These are phyloP conservation scores for Lipomyces chichibuensis DNA, from an alignment of 805 yeast species.

Conservation along the genomic window DNA sequence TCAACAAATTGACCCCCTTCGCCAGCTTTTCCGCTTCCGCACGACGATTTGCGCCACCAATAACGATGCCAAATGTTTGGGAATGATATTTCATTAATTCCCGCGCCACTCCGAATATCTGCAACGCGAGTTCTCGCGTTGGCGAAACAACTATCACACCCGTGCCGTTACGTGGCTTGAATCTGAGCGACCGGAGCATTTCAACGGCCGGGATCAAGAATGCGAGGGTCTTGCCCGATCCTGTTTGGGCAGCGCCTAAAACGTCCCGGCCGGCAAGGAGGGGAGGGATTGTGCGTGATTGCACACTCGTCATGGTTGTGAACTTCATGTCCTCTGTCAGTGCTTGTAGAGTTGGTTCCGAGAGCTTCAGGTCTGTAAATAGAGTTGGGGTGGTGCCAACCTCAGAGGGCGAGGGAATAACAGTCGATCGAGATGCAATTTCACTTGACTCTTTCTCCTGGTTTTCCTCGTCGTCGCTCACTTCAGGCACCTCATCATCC, in stretches of 20 bases:
- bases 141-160: constrained; percentile 96
- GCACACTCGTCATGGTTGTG: constrained; percentile 88
- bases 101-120: constrained; percentile 96
- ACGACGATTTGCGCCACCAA: constrained; percentile 98
- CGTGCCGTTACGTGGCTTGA: constrained; percentile 97
- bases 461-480: constrained; percentile 21
- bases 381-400: constrained; percentile 34
- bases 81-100: constrained; percentile 88
- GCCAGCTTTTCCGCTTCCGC: constrained; percentile 93
- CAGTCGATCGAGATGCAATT: constrained; percentile 1
- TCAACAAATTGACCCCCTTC: constrained; percentile 89
- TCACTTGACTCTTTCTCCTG: constrained; percentile 12
- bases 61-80: constrained; percentile 94
- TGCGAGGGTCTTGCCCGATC: constrained; percentile 97
- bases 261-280: constrained; percentile 95
- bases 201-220: constrained; percentile 95
- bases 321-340: constrained; percentile 83
- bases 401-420: background rate
- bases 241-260: constrained; percentile 99
- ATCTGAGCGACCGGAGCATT: constrained; percentile 81
- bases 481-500: constrained; percentile 38
- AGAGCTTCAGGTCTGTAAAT: constrained; percentile 63
- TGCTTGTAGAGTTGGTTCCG: constrained; percentile 81
- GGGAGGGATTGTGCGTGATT: constrained; percentile 95
- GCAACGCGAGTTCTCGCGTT: constrained; percentile 95